phyloP scores from a whole-genome alignment of 208 protist species.

The Leishmania amazonensis region DNA sequence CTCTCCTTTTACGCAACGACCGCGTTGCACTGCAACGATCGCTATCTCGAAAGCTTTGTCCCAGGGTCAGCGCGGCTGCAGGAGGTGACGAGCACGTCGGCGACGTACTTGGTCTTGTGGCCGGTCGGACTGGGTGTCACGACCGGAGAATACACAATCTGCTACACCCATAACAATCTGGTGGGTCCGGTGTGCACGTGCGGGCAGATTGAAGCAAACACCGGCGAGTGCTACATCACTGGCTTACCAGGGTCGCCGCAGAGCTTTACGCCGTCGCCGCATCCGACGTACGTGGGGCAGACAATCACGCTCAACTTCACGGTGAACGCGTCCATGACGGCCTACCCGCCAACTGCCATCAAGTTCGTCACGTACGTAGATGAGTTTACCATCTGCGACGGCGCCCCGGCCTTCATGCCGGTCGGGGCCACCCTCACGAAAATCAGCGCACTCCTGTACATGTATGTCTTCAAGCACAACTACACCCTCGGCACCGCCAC shows the following conservation, averaged over 20 bases:
- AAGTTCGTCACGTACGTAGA: slow-evolving; percentile 74
- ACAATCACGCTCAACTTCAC: slow-evolving; percentile 58
- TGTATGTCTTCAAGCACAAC: slow-evolving; percentile 82
- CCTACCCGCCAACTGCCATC: slow-evolving; percentile 62
- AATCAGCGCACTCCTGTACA: slow-evolving; percentile 40
- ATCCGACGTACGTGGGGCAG: slow-evolving; percentile 87
- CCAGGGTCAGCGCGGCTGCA: slow-evolving; percentile 39
- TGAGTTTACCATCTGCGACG: slow-evolving; percentile 57
- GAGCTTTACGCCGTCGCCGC: slow-evolving; percentile 48
- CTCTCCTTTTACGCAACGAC: slow-evolving; percentile 75
- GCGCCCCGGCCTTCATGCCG: slow-evolving; percentile 53
- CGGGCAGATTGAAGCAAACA: slow-evolving; percentile 65
- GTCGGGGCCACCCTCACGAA: slow-evolving; percentile 28
- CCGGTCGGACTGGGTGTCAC: slow-evolving; percentile 62
- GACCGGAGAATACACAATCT: slow-evolving; percentile 68
- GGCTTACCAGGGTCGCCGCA: slow-evolving; percentile 50
- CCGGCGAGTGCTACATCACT: slow-evolving; percentile 74
- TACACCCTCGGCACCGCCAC: slow-evolving; percentile 48
- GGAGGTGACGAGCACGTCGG: slow-evolving; percentile 43
- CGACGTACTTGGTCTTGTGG: slow-evolving; percentile 81
- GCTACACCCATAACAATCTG: slow-evolving; percentile 68
- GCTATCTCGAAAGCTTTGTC: slow-evolving; percentile 66
- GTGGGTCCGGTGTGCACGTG: slow-evolving; percentile 79
- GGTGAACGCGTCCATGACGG: slow-evolving; percentile 35
- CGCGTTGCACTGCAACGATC: slow-evolving; percentile 41